These are phyloP conservation scores for Cyclotella baltica DNA, from an alignment of 108 stramenopile genomes.

Conservation along the genomic window DNA sequence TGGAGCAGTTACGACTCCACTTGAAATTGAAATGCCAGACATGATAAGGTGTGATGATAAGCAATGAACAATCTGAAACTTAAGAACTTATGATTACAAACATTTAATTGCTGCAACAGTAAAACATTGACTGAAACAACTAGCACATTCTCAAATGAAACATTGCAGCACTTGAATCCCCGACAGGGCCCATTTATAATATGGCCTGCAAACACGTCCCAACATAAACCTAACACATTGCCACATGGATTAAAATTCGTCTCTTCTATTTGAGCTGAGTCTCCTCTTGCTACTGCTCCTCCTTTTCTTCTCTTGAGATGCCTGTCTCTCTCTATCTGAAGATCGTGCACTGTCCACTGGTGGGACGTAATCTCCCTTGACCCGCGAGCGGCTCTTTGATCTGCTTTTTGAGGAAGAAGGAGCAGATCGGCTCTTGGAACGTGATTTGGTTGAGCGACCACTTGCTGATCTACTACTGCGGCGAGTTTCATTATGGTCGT, in stretches of 20 bases:
- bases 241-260: neutral
- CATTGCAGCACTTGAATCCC: neutral
- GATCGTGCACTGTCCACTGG: neutral
- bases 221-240: neutral
- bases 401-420: neutral
- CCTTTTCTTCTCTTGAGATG: neutral
- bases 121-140: neutral
- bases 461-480: conserved; percentile 50
- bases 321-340: neutral
- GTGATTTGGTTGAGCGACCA: conserved; percentile 7
- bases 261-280: neutral
- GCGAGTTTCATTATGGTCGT: conserved; percentile 47
- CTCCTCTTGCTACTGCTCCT: neutral
- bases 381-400: conserved; percentile 6
- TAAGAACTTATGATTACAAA: too few species aligned
- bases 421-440: conserved; percentile 21
- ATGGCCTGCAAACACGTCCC: neutral
- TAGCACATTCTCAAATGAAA: neutral
- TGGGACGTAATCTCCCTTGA: neutral
- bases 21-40: too few species aligned
- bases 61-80: too few species aligned
- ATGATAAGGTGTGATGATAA: too few species aligned
- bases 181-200: neutral
- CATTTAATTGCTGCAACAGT: neutral
- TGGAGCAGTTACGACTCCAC: too few species aligned